Percentiles rank a stretch among this genome's conserved stretches.
These are phyloP conservation scores for Monascus purpureus DNA, from an alignment of 495 filamentous ascomycete species.

Conservation along the genomic window DNA sequence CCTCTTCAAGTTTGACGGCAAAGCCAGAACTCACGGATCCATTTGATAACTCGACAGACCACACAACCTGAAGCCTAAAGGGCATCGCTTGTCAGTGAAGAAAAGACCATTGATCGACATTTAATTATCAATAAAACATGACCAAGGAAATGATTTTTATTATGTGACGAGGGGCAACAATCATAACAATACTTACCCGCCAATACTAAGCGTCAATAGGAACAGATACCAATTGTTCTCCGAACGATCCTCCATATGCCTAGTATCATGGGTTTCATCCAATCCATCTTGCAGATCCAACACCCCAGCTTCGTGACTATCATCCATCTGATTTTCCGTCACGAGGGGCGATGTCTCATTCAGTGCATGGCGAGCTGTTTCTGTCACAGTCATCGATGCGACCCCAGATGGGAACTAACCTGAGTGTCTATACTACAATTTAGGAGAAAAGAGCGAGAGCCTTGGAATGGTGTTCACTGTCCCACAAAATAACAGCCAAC, in stretches of 20 bases:
- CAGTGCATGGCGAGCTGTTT: constrained; percentile 7
- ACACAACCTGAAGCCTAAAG: constrained; percentile 71
- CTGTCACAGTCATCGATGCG: constrained; percentile 3
- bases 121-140: neutral
- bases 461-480: too few species aligned
- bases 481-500: too few species aligned
- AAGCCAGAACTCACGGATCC: constrained; percentile 58
- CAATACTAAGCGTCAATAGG: constrained; percentile 68
- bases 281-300: constrained; percentile 7
- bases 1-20: too few species aligned
- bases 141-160: neutral
- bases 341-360: constrained; percentile 29
- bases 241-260: constrained; percentile 25
- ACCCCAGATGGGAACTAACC: too few species aligned
- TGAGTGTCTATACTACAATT: too few species aligned
- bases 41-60: constrained; percentile 82
- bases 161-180: too few species aligned
- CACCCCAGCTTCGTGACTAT: constrained; percentile 7
- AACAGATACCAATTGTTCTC: constrained; percentile 77
- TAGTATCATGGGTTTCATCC: constrained; percentile 4
- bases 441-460: too few species aligned
- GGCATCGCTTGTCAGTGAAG: too few species aligned
- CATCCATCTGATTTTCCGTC: constrained; percentile 9
- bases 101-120: neutral
- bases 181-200: constrained; percentile 42